Evolutionary conservation across 1,139 yeast species (phyloP), one percentile per base, ranked within the genome.

Genomic region (Debaryomyces sp.): DNA sequence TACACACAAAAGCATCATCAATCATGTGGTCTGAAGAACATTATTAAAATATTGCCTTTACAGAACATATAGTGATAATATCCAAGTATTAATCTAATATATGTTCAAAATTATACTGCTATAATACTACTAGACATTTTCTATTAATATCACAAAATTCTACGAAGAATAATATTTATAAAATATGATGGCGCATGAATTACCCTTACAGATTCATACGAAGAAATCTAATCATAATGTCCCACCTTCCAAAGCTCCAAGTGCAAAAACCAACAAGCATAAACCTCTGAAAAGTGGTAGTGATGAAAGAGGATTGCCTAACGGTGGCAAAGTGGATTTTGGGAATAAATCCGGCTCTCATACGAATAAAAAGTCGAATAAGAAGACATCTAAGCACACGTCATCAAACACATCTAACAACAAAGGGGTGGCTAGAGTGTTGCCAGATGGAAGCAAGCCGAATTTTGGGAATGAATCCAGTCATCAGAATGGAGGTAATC

Each of bases 181-280:
- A 37, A 47, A 29, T 46, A 73, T 75, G 78, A 74, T 73, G 77
- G 70, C 73, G 23, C 78, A 72, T 55, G 76, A 72, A 55, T 54
- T 63, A 54, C 74, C 74, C 33, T 55, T 61, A 45, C 61, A 67
- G 43, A 58, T 67, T 48, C 69, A 58, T 41, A 48, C 34, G 18
- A 44, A 44, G 32, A 38, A 44, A 35, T 27, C 46, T 12, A 48
- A 35, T 23, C 44, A 45, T 9, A 45, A 44, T 38, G 32, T 32
- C 27, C 29, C 22, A 7, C 35, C 29, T 15, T 30, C 43, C 18
- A 41, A 41, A n/a, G 18, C 37, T 26, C 36, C 43, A 9, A 44
- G 38, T 27, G 55, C 54, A 23, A 56, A 56, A 17, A 41, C 43
- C 22, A 51, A 57, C 30, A 56, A 51, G 29, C 59, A 56, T 36